phyloP scores from a whole-genome alignment of 2,329 filamentous ascomycete species.

The Hypoxylon sp. region DNA sequence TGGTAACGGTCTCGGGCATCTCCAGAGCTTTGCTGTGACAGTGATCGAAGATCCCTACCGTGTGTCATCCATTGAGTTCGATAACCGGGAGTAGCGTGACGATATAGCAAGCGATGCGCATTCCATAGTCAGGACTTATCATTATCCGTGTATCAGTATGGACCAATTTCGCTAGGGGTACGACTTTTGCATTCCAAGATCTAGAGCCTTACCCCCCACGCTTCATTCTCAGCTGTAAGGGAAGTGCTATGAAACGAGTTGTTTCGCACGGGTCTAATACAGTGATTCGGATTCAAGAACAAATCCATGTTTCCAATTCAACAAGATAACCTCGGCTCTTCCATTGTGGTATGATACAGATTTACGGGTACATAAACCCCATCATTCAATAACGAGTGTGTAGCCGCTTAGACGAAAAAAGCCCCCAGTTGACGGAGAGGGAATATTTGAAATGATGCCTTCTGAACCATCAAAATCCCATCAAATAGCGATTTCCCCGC shows the following conservation, averaged over 20 bases:
- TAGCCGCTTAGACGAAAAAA: background rate
- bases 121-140: background rate
- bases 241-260: background rate
- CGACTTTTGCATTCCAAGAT: background rate
- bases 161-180: background rate
- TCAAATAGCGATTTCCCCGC: background rate
- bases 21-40: constrained; percentile 1
- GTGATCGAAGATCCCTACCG: background rate
- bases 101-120: background rate
- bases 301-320: background rate
- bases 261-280: background rate
- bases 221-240: background rate
- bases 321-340: background rate
- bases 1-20: background rate
- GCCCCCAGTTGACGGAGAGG: no score
- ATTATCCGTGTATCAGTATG: background rate
- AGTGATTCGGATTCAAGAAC: background rate
- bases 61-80: background rate
- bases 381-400: background rate
- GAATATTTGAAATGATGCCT: no score
- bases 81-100: background rate
- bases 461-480: background rate
- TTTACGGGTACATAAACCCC: background rate
- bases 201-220: background rate
- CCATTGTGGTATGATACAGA: background rate